Conservation (phyloP, 1,284 basidiomycete species). For the Trichosporon faecale region DNA sequence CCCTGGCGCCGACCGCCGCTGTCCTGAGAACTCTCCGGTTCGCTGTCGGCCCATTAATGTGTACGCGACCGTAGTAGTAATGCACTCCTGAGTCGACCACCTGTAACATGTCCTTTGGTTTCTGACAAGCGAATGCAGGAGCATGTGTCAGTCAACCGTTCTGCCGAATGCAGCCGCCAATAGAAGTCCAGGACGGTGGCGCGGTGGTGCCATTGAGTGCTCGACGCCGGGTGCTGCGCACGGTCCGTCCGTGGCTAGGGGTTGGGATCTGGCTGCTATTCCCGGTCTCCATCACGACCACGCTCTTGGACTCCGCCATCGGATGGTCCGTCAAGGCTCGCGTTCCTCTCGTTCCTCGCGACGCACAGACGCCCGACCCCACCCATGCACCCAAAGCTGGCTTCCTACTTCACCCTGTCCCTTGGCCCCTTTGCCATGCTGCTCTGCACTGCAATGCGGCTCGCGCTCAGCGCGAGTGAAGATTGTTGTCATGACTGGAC, state of each 20-base stretch:
- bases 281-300: not conserved
- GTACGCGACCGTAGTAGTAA: too few species aligned
- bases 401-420: not conserved
- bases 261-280: not conserved
- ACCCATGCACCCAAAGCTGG: not conserved
- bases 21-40: too few species aligned
- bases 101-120: too few species aligned
- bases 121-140: too few species aligned
- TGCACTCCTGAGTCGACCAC: too few species aligned
- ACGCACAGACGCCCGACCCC: slow-evolving; percentile 3
- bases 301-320: not conserved
- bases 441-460: not conserved
- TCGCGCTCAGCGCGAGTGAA: not conserved
- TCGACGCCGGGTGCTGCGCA: slow-evolving; percentile 1
- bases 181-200: not conserved
- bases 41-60: too few species aligned
- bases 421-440: not conserved
- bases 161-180: not conserved
- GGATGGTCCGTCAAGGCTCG: not conserved
- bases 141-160: too few species aligned
- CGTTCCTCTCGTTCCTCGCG: too few species aligned
- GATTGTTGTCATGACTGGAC: slow-evolving; percentile 1
- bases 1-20: too few species aligned
- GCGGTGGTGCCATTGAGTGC: not conserved
- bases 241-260: not conserved